Percentiles rank a stretch among this genome's conserved stretches.
Conservation (phyloP, 2,329 filamentous ascomycete species). For the Chaetomium globosum region DNA sequence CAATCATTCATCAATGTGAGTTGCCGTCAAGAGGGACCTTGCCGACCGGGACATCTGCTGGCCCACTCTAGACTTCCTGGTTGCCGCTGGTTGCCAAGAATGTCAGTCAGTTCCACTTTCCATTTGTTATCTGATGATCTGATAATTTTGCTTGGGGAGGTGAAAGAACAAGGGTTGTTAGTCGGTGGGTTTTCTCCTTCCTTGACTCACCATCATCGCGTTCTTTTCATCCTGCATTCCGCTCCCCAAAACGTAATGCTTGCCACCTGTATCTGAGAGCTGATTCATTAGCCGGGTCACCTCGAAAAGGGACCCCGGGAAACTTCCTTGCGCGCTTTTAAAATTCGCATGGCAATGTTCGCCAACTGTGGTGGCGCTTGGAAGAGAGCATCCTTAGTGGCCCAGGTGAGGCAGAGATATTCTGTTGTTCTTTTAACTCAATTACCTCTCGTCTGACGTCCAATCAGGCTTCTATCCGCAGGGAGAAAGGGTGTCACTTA, state of each 20-base stretch:
- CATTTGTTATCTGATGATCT: constrained; percentile 33
- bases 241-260: constrained; percentile 18
- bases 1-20: neutral
- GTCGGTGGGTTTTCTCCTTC: constrained; percentile 8
- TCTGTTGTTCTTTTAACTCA: neutral
- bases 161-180: constrained; percentile 17
- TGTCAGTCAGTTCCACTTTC: neutral
- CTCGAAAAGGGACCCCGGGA: constrained; percentile 22
- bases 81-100: neutral
- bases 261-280: constrained; percentile 13
- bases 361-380: constrained; percentile 40
- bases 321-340: neutral
- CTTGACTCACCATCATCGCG: constrained; percentile 25
- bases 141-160: constrained; percentile 25
- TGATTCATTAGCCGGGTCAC: constrained; percentile 19
- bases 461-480: constrained; percentile 28
- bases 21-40: no score
- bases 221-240: neutral
- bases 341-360: constrained; percentile 43
- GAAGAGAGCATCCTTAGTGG: constrained; percentile 46
- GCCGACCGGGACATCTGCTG: neutral
- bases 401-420: constrained; percentile 40
- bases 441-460: constrained; percentile 13
- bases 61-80: neutral
- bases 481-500: constrained; percentile 22